These are phyloP conservation scores for Fusarium xyrophilum DNA, from an alignment of 2,329 filamentous ascomycete species.

Conservation along the genomic window DNA sequence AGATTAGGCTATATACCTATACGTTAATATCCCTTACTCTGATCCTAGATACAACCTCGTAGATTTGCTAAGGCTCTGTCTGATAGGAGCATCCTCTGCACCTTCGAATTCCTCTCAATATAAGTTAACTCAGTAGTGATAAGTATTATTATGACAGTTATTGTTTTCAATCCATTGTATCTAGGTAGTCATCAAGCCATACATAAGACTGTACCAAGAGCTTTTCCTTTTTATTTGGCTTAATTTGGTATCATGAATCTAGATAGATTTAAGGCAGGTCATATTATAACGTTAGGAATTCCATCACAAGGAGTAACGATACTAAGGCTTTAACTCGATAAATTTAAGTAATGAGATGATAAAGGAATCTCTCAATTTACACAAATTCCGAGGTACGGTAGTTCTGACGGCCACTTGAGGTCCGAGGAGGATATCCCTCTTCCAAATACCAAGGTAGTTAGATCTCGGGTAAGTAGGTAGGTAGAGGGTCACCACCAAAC, in stretches of 20 bases:
- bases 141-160: background rate
- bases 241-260: background rate
- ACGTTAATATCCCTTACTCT: background rate
- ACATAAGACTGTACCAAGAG: background rate
- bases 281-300: background rate
- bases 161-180: background rate
- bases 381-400: slow-evolving; percentile 8
- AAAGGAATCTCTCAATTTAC: background rate
- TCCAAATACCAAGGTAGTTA: background rate
- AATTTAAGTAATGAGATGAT: background rate
- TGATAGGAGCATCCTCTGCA: background rate
- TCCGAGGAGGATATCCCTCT: background rate
- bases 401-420: background rate
- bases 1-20: background rate
- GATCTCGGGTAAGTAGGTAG: background rate
- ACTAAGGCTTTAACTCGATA: background rate
- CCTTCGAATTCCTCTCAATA: background rate
- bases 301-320: too few relatives aligned
- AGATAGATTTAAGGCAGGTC: background rate
- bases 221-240: background rate
- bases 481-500: background rate
- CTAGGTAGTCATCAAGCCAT: background rate
- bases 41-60: background rate
- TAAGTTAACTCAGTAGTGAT: too few relatives aligned
- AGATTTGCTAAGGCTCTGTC: too few relatives aligned